phyloP scores from a whole-genome alignment of 2,329 filamentous ascomycete species.

The Chrysoporthe austroafricana region DNA sequence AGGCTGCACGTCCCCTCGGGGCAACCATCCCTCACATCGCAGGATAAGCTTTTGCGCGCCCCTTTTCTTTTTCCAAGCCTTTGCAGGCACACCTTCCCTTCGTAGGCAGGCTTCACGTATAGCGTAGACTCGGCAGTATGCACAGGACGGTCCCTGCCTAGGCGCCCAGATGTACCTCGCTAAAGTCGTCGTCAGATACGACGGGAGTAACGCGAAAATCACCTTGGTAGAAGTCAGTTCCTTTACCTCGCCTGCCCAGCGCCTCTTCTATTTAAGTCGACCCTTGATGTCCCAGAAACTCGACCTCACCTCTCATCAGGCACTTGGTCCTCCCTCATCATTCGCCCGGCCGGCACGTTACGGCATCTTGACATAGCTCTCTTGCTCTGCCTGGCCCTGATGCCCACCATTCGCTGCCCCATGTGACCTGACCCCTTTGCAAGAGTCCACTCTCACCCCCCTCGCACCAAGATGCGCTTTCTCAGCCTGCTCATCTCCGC shows the following conservation, averaged over 20 bases:
- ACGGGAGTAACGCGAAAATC: no score
- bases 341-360: not conserved
- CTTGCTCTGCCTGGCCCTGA: no score
- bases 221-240: not conserved
- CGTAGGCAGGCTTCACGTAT: not conserved
- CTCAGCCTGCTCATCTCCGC: constrained; percentile 31
- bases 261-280: not conserved
- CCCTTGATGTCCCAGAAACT: not conserved
- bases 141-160: not conserved
- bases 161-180: not conserved
- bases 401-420: no score
- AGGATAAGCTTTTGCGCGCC: not conserved
- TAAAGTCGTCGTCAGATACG: not conserved
- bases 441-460: no score
- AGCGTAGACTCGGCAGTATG: not conserved
- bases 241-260: not conserved
- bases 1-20: not conserved
- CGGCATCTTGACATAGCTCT: not conserved
- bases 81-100: not conserved
- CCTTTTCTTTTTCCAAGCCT: not conserved
- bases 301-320: not conserved
- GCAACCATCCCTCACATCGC: not conserved
- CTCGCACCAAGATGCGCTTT: constrained; percentile 29
- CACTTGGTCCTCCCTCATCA: not conserved
- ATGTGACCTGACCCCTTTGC: no score